These are phyloP conservation scores for Thelonectria rubi DNA, from an alignment of 2,329 filamentous ascomycete species.

Conservation along the genomic window DNA sequence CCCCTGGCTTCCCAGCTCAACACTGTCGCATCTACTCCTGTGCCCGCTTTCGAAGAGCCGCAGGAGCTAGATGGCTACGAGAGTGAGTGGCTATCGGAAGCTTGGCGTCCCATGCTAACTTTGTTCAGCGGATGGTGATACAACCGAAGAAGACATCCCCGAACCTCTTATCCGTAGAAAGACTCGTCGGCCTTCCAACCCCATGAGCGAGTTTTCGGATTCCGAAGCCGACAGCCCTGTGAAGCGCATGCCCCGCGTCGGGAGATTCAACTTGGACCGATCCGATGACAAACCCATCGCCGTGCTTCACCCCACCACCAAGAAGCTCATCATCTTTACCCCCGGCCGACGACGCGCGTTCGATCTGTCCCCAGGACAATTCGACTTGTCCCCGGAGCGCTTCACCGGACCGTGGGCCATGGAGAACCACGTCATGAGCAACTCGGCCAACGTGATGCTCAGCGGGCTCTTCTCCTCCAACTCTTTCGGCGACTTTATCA, in stretches of 20 bases:
- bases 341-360: conserved; percentile 59
- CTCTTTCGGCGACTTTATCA: conserved; percentile 65
- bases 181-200: conserved; percentile 52
- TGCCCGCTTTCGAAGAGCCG: conserved; percentile 45
- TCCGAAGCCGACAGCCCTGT: conserved; percentile 60
- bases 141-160: conserved; percentile 67
- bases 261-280: conserved; percentile 63
- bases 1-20: conserved; percentile 48
- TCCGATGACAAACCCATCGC: conserved; percentile 66
- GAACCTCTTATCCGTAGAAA: conserved; percentile 60
- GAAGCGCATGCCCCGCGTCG: conserved; percentile 61
- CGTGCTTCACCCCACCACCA: conserved; percentile 64
- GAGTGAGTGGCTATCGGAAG: conserved; percentile 58
- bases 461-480: conserved; percentile 72
- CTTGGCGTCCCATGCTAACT: conserved; percentile 50
- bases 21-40: conserved; percentile 36
- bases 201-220: conserved; percentile 56
- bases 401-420: conserved; percentile 49
- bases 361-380: conserved; percentile 64
- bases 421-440: conserved; percentile 63
- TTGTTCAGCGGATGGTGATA: conserved; percentile 65
- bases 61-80: conserved; percentile 66
- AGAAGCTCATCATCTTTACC: conserved; percentile 72
- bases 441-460: conserved; percentile 81
- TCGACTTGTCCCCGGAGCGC: conserved; percentile 50